Base-by-base conservation (phyloP, 345 rosid genomes). In the Populus nigra region DNA sequence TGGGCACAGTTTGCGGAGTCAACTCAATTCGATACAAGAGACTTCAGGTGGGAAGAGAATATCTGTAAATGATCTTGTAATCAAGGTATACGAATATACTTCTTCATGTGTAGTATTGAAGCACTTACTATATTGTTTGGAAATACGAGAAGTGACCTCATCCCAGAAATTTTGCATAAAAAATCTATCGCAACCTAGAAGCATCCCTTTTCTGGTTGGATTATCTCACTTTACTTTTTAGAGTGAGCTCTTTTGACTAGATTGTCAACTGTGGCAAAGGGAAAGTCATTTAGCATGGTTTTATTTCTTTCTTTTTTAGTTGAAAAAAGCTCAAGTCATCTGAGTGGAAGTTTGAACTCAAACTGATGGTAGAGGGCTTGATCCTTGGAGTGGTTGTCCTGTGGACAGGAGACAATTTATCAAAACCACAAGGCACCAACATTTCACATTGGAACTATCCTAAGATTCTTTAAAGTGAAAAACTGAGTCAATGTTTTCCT, bases 11-110 rank as follows among this genome's bases (percentile, higher is more conserved):
- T 82, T 96, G 85, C 89, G 98, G 69, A 85, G 86, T 83, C 89
- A 89, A 55, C 91, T 96, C 61, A 96, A 96, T 82, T 86, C 87
- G 70, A 84, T 94, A 82, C 98, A 91, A 90, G 97, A 92, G 82
- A 90, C 91, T 83, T 89, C 91, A 22, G 99, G 97, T 79, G 99
- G 97, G 61, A 96, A 89, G 87, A 88, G 95, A 72, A 85, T 96
- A 81, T 96, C 99, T 17, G 77, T 96, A 70, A 96, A 96, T 85
- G 98, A 96, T 85, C 98, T 93, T 83, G 98, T 96, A 45, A 94
- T 96, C 77, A 96, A 96, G 98, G 99, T 96, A 89, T 47, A 62
- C 9, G 91, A 97, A 98, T 96, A 89, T 47, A 62, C 8, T 33
- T 38, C 76, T 57, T 66, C 25, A 5, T 31, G 10, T 29, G 35